A percentile compares a stretch with the other conserved stretches of the same genome.
Evolutionary conservation across 2,329 filamentous ascomycete genomes (phyloP).

Genomic region (Penicillium capsulatum): DNA sequence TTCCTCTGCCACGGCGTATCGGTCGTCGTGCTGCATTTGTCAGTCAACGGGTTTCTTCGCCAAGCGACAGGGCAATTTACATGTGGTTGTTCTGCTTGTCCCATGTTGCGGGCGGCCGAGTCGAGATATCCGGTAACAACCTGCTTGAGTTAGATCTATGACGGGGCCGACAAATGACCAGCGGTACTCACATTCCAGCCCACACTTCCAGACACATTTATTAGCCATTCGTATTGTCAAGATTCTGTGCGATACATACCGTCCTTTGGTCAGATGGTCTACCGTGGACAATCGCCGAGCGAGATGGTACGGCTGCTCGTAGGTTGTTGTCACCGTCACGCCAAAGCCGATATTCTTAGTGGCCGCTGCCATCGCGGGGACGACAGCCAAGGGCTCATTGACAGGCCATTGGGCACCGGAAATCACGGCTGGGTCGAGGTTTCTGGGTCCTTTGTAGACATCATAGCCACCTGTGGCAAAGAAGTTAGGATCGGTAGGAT

Average conservation of each 20-base stretch:
- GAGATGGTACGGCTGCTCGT: conserved; percentile 65
- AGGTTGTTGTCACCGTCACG: conserved; percentile 64
- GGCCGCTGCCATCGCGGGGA: conserved; percentile 64
- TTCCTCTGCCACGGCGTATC: conserved; percentile 61
- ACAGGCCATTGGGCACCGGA: conserved; percentile 67
- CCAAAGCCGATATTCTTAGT: conserved; percentile 66
- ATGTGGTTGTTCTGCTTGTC: conserved; percentile 51
- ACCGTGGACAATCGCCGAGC: conserved; percentile 62
- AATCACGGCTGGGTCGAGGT: conserved; percentile 56
- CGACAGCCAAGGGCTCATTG: conserved; percentile 62
- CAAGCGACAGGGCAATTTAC: conserved; percentile 13
- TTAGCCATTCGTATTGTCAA: too few relatives aligned
- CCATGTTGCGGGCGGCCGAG: conserved; percentile 61
- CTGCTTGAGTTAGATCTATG: conserved; percentile 27
- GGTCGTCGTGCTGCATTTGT: conserved; percentile 55
- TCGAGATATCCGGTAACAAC: conserved; percentile 67
- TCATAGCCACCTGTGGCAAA: conserved; percentile 57
- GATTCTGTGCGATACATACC: conserved; percentile 42
- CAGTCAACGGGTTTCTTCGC: neutral
- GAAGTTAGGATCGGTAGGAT: neutral
- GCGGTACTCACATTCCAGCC: conserved; percentile 51
- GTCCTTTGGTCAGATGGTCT: conserved; percentile 63
- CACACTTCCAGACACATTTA: conserved; percentile 40
- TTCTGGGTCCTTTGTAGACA: conserved; percentile 61
- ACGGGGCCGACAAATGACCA: neutral